Base-by-base conservation (phyloP, 148 eudicot genomes). In the Nyssa sinensis region DNA sequence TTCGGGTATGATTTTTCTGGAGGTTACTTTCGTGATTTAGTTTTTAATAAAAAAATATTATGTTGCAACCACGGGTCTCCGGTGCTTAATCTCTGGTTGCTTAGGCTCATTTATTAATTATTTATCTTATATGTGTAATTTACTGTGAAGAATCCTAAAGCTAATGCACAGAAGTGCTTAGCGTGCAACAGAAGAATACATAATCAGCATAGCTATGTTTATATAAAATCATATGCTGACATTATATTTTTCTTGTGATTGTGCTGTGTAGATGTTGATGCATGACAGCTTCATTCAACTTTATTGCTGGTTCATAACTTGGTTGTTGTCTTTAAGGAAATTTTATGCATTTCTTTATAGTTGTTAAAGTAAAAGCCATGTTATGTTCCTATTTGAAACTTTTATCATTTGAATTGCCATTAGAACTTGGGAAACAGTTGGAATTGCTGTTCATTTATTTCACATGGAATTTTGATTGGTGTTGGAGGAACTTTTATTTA, bases 1-100 rank as follows among this genome's bases (percentile, higher is more conserved):
- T 95, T 74, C 90, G 92, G 96, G 98, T 92, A 84, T 39, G 35
- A 32, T 31, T 41, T 44, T 24, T 62, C 59, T 29, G 13, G 10
- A 0, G 13, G 21, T 39, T 28, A 11, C 49, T 44, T 62, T 25
- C 17, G 59, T 19, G 55, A 37, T 32, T 70, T 24, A 4, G 25
- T 21, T 11, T 23, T 53, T 14, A 44, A 44, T 44, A 44, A 39
- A 13, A 19, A 44, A 14, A 11, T 4, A 53, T 16, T 21, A 53
- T 53, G 57, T 17, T 39, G 0, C 11, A 39, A 39, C n/a, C n/a
- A n/a, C n/a, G n/a, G n/a, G n/a, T 4, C 5, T 37, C 44, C 44
- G 9, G 44, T 49, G 57, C 16, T 49, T 11, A 49, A 4, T 9
- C 44, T 49, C 0, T 49, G 57, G 57, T 19, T 49, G 12, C 57